phyloP scores from a whole-genome alignment of 108 stramenopile species.

The Nitzschia sp. region DNA sequence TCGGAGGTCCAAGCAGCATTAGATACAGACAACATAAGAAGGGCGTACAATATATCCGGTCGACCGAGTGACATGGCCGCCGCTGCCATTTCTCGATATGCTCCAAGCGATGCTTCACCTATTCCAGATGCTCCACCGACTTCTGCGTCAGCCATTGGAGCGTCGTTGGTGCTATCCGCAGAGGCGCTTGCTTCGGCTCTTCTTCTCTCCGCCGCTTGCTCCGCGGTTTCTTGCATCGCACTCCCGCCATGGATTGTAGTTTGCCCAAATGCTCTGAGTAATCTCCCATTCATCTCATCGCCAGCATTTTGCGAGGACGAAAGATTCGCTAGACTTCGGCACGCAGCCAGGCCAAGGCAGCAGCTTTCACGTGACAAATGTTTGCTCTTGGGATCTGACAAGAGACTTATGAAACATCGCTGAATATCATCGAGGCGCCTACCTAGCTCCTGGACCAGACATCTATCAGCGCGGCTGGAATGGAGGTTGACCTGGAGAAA shows the following conservation, averaged over 20 bases:
- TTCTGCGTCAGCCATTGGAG: conserved; percentile 41
- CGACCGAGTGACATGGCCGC: conserved; percentile 65
- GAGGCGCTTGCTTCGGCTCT: conserved; percentile 24
- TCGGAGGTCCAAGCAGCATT: conserved; percentile 66
- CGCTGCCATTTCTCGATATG: conserved; percentile 83
- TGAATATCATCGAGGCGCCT: conserved; percentile 58
- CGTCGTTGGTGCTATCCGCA: conserved; percentile 25
- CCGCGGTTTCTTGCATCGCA: conserved; percentile 75
- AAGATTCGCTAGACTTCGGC: conserved; percentile 55
- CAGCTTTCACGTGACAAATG: conserved; percentile 82
- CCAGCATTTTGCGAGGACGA: neutral
- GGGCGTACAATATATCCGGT: conserved; percentile 75
- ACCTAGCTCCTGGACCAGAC: conserved; percentile 44
- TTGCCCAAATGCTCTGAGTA: conserved; percentile 81
- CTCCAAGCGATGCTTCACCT: conserved; percentile 80
- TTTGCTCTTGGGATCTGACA: conserved; percentile 77
- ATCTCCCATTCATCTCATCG: conserved; percentile 48
- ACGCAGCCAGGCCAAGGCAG: conserved; percentile 80
- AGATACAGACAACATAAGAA: conserved; percentile 75
- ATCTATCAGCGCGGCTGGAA: conserved; percentile 11
- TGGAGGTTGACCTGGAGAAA: conserved; percentile 6
- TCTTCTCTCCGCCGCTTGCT: conserved; percentile 56
- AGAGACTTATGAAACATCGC: conserved; percentile 64
- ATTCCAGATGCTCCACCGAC: conserved; percentile 81
- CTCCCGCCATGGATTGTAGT: conserved; percentile 79